Evolutionary conservation across 2,329 filamentous ascomycete species (phyloP), one percentile per base, ranked within the genome.

Genomic region (Colletotrichum caudatum): DNA sequence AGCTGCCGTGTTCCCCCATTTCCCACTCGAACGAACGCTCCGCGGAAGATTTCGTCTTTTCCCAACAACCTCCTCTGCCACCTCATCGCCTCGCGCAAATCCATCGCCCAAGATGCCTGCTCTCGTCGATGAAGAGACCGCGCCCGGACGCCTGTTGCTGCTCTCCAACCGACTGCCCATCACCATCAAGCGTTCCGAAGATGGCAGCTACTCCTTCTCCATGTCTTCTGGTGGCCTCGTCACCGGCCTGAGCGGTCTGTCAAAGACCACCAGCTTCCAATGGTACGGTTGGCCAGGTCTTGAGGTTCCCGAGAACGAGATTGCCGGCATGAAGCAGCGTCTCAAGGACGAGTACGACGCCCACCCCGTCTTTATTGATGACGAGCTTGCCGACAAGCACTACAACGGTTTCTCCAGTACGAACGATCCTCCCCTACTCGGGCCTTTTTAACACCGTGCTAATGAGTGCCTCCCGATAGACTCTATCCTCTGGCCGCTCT

Each of bases 281-380:
- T 99, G 96, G 96, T 98, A 98, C 82, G 96, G 96, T 76, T 98
- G 96, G 95, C 95, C 96, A 0, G 96, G 96, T 48, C 84, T 97
- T 60, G 94, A 98, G 81, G 91, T 98, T 5, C 95, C 95, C 50
- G 93, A 97, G 74, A 88, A 90, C 66, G 95, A 98, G 81, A 88
- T 93, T 54, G 86, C 88, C 2, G 86, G 88, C 67, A 91, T 99
- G 81, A 92, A 90, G 78, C 87, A 92, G 78, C 90, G 92, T 74
- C 85, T 98, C 78, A 93, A 94, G 83, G 91, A 96, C 29, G 93
- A 98, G 78, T 95, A 97, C 82, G 91, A 92, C 76, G 95, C 95
- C 9, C 90, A 97, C 51, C 95, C 96, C 1, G 93, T 99, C 66
- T 98, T 98, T 80, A 91, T 98, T 78, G 93, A 95, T 73, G 94